phyloP scores from a whole-genome alignment of 106 monocot genomes.

The Dendrobium nobile region DNA sequence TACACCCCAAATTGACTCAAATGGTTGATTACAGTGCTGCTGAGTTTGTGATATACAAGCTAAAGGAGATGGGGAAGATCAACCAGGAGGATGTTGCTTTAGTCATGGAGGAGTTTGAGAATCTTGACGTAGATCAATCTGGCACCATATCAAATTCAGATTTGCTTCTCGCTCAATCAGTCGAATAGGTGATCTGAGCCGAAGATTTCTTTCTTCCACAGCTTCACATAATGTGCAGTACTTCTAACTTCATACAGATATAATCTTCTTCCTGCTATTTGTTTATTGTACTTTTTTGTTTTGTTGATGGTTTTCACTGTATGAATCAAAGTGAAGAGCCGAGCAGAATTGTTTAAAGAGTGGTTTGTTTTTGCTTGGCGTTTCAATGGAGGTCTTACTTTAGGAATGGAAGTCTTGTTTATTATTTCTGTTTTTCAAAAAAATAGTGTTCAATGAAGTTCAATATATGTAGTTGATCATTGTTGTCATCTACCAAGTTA shows the following conservation, averaged over 20 bases:
- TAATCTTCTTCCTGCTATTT: background rate
- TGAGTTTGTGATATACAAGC: slow-evolving; percentile 90
- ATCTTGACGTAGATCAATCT: slow-evolving; percentile 79
- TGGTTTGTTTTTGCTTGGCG: background rate
- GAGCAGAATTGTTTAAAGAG: background rate
- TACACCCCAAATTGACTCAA: background rate
- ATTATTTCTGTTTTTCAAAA: too few relatives aligned
- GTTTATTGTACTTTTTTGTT: background rate
- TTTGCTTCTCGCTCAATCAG: slow-evolving; percentile 38
- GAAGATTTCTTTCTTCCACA: background rate
- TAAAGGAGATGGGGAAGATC: slow-evolving; percentile 96
- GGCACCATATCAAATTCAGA: slow-evolving; percentile 52
- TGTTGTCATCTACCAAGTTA: too few relatives aligned
- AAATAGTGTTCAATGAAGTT: too few relatives aligned
- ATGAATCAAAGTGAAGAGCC: background rate
- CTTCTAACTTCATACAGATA: background rate
- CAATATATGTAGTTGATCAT: too few relatives aligned
- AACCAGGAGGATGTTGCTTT: slow-evolving; percentile 68
- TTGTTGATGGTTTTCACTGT: background rate
- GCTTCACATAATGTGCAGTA: background rate
- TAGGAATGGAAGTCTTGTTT: too few relatives aligned
- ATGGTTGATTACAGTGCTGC: slow-evolving; percentile 43
- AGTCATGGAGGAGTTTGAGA: slow-evolving; percentile 85
- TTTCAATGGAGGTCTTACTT: background rate
- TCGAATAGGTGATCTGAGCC: background rate